These are phyloP conservation scores for Aspergillus vadensis DNA, from an alignment of 2,329 filamentous ascomycete genomes.

Conservation along the genomic window DNA sequence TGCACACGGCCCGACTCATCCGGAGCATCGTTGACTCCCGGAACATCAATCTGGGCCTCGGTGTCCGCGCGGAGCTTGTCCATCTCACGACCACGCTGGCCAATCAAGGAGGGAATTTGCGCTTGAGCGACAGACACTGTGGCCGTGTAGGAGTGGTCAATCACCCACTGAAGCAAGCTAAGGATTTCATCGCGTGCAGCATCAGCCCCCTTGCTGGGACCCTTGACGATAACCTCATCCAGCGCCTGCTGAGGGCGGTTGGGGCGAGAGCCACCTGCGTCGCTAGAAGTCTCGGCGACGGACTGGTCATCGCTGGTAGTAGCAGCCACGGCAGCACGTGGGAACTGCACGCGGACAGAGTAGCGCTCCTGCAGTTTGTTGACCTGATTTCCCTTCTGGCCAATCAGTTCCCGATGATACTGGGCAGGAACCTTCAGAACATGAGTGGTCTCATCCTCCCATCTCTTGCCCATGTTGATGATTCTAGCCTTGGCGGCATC, in stretches of 20 bases:
- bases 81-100: conserved; percentile 84
- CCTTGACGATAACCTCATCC: conserved; percentile 88
- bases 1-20: conserved; percentile 71
- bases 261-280: conserved; percentile 61
- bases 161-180: conserved; percentile 82
- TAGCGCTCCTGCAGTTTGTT: conserved; percentile 91
- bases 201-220: conserved; percentile 89
- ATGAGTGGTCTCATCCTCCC: conserved; percentile 89
- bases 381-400: conserved; percentile 81
- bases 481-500: conserved; percentile 85
- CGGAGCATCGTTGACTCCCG: conserved; percentile 71
- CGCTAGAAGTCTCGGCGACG: conserved; percentile 68
- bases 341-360: conserved; percentile 94
- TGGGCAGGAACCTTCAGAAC: conserved; percentile 87
- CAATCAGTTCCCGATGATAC: conserved; percentile 92
- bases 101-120: conserved; percentile 92
- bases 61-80: conserved; percentile 83
- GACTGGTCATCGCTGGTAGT: conserved; percentile 65
- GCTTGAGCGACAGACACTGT: conserved; percentile 84
- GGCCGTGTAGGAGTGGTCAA: conserved; percentile 80
- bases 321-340: conserved; percentile 58
- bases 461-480: conserved; percentile 71
- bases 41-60: conserved; percentile 89
- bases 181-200: conserved; percentile 89
- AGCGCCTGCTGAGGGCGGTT: conserved; percentile 71